A percentile compares a stretch with the other conserved stretches of the same genome.
Conservation (phyloP, 2,329 filamentous ascomycete genomes). For the Paraphaeosphaeria sporulosa region DNA sequence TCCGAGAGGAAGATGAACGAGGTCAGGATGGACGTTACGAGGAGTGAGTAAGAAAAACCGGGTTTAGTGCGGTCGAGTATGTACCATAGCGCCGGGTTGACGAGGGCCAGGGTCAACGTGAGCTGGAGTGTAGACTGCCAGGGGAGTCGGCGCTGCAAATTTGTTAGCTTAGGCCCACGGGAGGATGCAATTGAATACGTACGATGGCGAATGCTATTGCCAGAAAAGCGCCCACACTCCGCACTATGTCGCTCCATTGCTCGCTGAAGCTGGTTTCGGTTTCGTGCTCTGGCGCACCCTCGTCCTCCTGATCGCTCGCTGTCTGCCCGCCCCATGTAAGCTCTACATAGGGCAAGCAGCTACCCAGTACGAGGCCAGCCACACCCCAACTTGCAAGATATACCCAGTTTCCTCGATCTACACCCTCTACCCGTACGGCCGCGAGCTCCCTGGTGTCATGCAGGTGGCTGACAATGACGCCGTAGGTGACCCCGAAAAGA, state of each 20-base stretch:
- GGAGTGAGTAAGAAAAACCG: constrained; percentile 79
- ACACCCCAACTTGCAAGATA: constrained; percentile 85
- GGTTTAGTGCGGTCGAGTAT: constrained; percentile 88
- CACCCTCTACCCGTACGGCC: constrained; percentile 66
- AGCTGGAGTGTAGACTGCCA: constrained; percentile 97
- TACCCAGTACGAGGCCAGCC: constrained; percentile 79
- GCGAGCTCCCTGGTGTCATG: constrained; percentile 73
- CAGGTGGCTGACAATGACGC: constrained; percentile 79
- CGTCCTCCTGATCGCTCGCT: constrained; percentile 32
- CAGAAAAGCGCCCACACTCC: constrained; percentile 74
- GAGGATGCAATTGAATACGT: constrained; percentile 51
- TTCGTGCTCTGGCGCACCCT: constrained; percentile 18
- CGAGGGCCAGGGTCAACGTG: constrained; percentile 85
- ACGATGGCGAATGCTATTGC: constrained; percentile 85
- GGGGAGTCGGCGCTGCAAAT: constrained; percentile 78
- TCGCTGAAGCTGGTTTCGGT: constrained; percentile 52
- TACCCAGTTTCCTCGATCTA: constrained; percentile 64
- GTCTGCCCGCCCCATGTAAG: constrained; percentile 69
- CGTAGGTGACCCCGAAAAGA: constrained; percentile 81
- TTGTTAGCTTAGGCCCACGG: constrained; percentile 12
- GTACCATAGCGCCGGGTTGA: constrained; percentile 95
- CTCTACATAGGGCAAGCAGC: constrained; percentile 85
- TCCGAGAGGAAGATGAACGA: constrained; percentile 76
- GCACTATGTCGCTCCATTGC: constrained; percentile 79
- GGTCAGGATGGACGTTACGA: constrained; percentile 78